Conservation (phyloP, 352 stramenopile genomes). For the Pythium periplocum region DNA sequence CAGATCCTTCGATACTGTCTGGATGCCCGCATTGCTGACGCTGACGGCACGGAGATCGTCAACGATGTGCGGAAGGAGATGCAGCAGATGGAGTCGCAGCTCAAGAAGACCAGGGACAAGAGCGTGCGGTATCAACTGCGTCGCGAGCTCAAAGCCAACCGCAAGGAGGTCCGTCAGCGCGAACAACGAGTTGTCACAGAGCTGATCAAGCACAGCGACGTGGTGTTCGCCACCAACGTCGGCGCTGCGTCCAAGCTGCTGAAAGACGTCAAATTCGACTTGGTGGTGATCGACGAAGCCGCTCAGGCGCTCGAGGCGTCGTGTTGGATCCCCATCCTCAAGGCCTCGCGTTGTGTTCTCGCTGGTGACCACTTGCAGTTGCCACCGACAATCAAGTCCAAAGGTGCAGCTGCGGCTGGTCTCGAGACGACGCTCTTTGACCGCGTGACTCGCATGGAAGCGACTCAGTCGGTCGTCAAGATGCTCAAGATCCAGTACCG, state of each 20-base stretch:
- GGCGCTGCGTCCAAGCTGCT: conserved; percentile 91
- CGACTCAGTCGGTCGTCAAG: conserved; percentile 53
- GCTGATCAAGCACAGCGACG: conserved; percentile 89
- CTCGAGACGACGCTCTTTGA: conserved; percentile 96
- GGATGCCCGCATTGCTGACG: conserved; percentile 88
- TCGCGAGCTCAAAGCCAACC: conserved; percentile 86
- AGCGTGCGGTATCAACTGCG: conserved; percentile 37
- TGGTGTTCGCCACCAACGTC: conserved; percentile 96
- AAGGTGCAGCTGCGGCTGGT: conserved; percentile 57
- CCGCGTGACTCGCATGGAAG: conserved; percentile 76
- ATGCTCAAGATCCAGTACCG: conserved; percentile 97
- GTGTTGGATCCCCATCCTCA: conserved; percentile 96
- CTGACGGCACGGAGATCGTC: conserved; percentile 95
- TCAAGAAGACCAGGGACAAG: conserved; percentile 58
- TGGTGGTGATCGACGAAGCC: conserved; percentile 97
- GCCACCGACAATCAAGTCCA: conserved; percentile 95
- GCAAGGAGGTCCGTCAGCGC: conserved; percentile 92
- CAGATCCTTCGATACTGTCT: conserved; percentile 92
- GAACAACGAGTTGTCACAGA: conserved; percentile 92
- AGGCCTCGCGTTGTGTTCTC: conserved; percentile 85
- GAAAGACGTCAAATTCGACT: conserved; percentile 89
- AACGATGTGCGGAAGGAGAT: conserved; percentile 93
- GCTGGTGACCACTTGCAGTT: conserved; percentile 96
- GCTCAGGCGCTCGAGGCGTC: conserved; percentile 95
- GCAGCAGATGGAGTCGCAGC: conserved; percentile 41